Percentiles rank a stretch among this genome's conserved stretches.
These are phyloP conservation scores for Pisolithus thermaeus DNA, from an alignment of 1,284 basidiomycete species.

Conservation along the genomic window DNA sequence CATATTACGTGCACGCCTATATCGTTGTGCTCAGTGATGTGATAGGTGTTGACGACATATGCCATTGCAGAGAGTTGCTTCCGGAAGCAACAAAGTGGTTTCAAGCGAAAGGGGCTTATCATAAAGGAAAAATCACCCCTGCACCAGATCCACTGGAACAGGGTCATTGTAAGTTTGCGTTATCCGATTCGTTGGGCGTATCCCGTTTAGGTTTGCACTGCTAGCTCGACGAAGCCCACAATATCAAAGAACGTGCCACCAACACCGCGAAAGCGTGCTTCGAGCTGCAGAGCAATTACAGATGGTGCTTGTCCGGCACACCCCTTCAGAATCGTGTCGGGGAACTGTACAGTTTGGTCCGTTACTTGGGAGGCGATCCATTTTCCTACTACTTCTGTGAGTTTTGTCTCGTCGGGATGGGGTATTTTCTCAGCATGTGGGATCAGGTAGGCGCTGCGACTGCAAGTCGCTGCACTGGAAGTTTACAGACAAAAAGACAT, in stretches of 20 bases:
- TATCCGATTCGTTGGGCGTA: not conserved
- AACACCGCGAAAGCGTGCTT: constrained; percentile 98
- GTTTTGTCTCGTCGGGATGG: constrained; percentile 21
- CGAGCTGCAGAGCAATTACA: constrained; percentile 74
- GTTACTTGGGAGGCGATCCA: constrained; percentile 88
- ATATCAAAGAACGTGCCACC: constrained; percentile 92
- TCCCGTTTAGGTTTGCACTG: constrained; percentile 7
- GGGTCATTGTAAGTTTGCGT: constrained; percentile 53
- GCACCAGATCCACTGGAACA: constrained; percentile 85
- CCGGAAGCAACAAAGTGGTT: constrained; percentile 90
- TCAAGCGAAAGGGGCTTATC: constrained; percentile 80
- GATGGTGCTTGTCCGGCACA: constrained; percentile 99
- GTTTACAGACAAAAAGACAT: constrained; percentile 78
- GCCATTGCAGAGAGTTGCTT: constrained; percentile 90
- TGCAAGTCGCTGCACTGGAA: constrained; percentile 92
- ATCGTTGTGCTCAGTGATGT: constrained; percentile 6
- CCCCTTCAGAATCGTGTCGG: constrained; percentile 95
- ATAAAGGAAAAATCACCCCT: constrained; percentile 87
- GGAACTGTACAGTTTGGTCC: constrained; percentile 93
- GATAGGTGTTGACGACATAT: constrained; percentile 69
- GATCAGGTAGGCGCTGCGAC: constrained; percentile 67
- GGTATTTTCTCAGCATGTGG: not conserved
- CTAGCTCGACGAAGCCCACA: constrained; percentile 95
- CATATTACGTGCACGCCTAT: constrained; percentile 4
- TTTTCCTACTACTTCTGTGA: constrained; percentile 91